Base-by-base conservation (phyloP, 176 grass and related monocot genomes). In the Typha latifolia region DNA sequence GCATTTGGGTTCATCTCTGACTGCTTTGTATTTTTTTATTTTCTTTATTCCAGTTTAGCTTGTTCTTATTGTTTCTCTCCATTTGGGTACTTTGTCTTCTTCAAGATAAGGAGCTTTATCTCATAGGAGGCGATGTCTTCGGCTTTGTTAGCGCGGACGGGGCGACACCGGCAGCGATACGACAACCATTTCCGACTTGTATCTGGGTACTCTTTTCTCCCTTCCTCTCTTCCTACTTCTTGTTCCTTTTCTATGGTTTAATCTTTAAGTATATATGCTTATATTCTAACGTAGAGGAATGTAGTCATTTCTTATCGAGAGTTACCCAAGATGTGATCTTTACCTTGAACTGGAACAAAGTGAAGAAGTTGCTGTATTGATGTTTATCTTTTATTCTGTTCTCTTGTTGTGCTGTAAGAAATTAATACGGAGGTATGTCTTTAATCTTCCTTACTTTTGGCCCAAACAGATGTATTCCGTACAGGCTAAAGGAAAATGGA, bases 101-200 rank as follows among this genome's bases (percentile, higher is more conserved):
- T 50, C 74, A 61, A 68, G 63, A 27, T 71, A 51, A 61, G 56
- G 32, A 74, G 24, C 56, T 26, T 77, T 49, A 56, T 66, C 61
- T 56, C 22, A 31, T 62, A 50, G 53, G 61, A 8, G 12, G 49
- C 56, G 29, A 24, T 62, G 47, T n/a, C 51, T 49, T 5, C 63
- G 67, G 49, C 62, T 64, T 69, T 64, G 62, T 76, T 63, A 3
- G 83, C 83, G 0, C 67, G 83, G 37, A 57, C 72, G 66, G 85
- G 85, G 57, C 81, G 85, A 2, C 72, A 78, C 29, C 78, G 63
- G 34, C 85, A 88, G 48, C 85, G 85, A 4, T 88, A 88, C 4
- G 85, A 88, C 29, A 78, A 78, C 9, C 70, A 71, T 16, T 88
- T 80, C 74, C 85, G 85, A 57, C 85, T 88, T 78, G 85, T 88